A percentile compares a stretch with the other conserved stretches of the same genome.
phyloP scores from a whole-genome alignment of 2,329 filamentous ascomycete species.

The Neonectria sp. region DNA sequence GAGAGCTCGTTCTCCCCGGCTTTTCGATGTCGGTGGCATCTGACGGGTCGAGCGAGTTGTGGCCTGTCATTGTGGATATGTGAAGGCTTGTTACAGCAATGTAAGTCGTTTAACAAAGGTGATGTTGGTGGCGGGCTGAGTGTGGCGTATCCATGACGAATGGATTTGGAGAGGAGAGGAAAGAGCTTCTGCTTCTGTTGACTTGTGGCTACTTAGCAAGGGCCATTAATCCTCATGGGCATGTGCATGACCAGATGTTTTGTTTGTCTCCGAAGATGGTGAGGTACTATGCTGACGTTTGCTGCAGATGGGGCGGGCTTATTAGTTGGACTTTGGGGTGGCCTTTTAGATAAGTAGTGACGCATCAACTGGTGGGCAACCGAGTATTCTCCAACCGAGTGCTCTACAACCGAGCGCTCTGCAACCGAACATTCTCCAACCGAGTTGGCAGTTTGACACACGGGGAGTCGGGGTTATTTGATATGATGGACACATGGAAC shows the following conservation, averaged over 20 bases:
- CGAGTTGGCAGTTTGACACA: not conserved
- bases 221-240: not conserved
- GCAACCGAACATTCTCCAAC: not conserved
- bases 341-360: not conserved
- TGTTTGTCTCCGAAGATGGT: not conserved
- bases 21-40: slow-evolving; percentile 49
- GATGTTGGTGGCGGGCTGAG: not conserved
- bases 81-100: not conserved
- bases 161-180: slow-evolving; percentile 2
- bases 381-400: slow-evolving; percentile 8
- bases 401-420: not conserved
- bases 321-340: not conserved
- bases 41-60: not conserved
- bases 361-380: not conserved
- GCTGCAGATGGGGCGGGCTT: not conserved
- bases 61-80: slow-evolving; percentile 11
- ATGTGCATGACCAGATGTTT: not conserved
- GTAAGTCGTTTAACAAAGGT: not conserved
- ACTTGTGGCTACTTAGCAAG: not conserved
- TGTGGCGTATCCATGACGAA: not conserved
- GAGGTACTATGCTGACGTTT: not conserved
- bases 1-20: slow-evolving; percentile 51
- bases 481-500: not conserved
- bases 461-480: not conserved
- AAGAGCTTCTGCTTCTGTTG: not conserved